Base-by-base conservation (phyloP, 306 rosid species). In the Senna tora region DNA sequence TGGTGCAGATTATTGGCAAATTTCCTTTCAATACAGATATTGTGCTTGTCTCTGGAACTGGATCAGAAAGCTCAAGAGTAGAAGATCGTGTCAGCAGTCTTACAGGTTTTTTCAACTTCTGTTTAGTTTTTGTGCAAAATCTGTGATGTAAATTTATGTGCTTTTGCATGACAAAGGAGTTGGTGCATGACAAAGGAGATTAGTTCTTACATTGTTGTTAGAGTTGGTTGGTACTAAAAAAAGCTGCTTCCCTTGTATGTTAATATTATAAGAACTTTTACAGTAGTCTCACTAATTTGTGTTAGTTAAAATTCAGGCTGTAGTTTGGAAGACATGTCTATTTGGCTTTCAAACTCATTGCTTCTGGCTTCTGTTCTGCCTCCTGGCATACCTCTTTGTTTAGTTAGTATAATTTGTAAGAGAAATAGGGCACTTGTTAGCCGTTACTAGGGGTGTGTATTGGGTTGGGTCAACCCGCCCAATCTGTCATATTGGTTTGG, bases 1-100 rank as follows among this genome's bases (percentile, higher is more conserved):
- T 51, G 74, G 62, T 80, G 71, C 87, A 91, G 99, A 84, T 95
- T 77, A 78, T 85, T 63, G 91, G 91, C 53, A 87, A 88, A 81
- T 81, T 85, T 81, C 93, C 99, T 75, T 90, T 88, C 79, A 85
- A 81, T 67, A 75, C 70, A 72, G 99, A 95, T 82, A 22, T 91
- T 81, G 89, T 78, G 60, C 83, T 87, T 61, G 79, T 95, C 79
- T 86, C 99, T 33, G 90, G 90, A 76, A 85, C 85, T 78, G 85
- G 74, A 75, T 84, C 78, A 22, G 79, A 75, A 61, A 86, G 67
- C 77, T 77, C 95, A 58, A 75, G 82, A 70, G 72, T 75, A 75
- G 88, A 86, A 77, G 86, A 86, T 72, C 92, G 95, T n/a, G 70
- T 91, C 81, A 81, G 63, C 75, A 81, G 79, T 67, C 93, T 89